Percentiles rank a stretch among this genome's conserved stretches.
These are phyloP conservation scores for Afroboletus lepidellus DNA, from an alignment of 1,284 basidiomycete genomes.

Conservation along the genomic window DNA sequence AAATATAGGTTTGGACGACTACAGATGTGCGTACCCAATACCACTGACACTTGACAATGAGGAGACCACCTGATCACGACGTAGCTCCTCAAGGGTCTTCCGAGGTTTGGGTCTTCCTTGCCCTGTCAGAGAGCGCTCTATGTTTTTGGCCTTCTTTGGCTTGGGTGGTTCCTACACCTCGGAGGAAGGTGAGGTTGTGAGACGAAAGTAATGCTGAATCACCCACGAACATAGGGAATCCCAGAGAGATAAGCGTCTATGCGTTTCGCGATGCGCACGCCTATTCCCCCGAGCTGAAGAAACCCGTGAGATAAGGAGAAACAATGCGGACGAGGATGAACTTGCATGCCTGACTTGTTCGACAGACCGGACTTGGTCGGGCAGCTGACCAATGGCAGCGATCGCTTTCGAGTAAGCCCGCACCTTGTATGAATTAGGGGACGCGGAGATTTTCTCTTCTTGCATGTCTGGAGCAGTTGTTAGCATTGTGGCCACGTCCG, in stretches of 20 bases:
- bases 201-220: slow-evolving; percentile 2
- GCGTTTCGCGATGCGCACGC: slow-evolving; percentile 41
- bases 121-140: slow-evolving; percentile 1
- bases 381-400: slow-evolving; percentile 36
- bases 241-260: slow-evolving; percentile 41
- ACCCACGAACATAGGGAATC: slow-evolving; percentile 38
- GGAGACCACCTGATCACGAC: slow-evolving; percentile 15
- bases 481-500: neutral
- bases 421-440: slow-evolving; percentile 48
- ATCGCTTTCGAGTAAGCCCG: slow-evolving; percentile 51
- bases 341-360: slow-evolving; percentile 37
- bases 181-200: slow-evolving; percentile 3
- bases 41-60: slow-evolving; percentile 16
- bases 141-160: slow-evolving; percentile 3
- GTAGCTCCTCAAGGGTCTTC: slow-evolving; percentile 27
- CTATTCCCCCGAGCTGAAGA: slow-evolving; percentile 43
- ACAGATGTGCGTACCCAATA: slow-evolving; percentile 30
- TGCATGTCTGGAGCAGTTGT: slow-evolving; percentile 37
- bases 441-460: slow-evolving; percentile 39
- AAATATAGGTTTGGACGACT: neutral
- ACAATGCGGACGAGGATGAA: neutral
- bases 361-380: slow-evolving; percentile 42
- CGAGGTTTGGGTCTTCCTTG: slow-evolving; percentile 4
- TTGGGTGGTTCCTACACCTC: slow-evolving; percentile 16
- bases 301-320: slow-evolving; percentile 9